Conservation (phyloP, 177 flowering plant genomes). For the Vitis hybrid region DNA sequence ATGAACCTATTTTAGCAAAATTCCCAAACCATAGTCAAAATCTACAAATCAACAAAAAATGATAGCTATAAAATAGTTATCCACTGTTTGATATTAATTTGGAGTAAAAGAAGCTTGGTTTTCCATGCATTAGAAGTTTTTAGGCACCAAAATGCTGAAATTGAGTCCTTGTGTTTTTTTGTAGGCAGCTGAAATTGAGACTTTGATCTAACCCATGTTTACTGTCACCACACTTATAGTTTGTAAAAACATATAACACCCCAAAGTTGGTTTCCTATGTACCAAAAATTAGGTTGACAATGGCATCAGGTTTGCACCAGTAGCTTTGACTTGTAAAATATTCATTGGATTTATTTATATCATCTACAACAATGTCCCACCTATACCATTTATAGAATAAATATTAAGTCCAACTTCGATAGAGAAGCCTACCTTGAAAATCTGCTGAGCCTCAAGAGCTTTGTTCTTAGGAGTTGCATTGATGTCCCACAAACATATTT, state of each 20-base stretch:
- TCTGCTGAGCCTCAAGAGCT: slow-evolving; percentile 83
- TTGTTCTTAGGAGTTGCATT: slow-evolving; percentile 87
- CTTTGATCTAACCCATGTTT: no score
- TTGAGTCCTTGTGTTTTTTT: not conserved
- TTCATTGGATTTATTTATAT: no score
- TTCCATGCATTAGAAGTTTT: not conserved
- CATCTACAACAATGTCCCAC: no score
- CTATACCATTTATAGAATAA: not conserved
- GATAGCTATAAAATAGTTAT: not conserved
- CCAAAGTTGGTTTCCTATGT: not conserved
- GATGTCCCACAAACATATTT: slow-evolving; percentile 94
- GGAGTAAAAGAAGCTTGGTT: no score
- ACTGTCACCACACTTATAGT: not conserved
- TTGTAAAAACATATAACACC: not conserved
- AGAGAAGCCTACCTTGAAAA: slow-evolving; percentile 61
- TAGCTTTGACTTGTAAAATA: no score
- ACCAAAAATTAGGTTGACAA: not conserved
- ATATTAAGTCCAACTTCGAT: not conserved
- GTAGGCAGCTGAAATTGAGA: not conserved
- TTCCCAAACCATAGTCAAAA: not conserved
- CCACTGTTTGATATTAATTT: not conserved
- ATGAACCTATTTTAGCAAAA: slow-evolving; percentile 57
- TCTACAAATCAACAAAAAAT: not conserved
- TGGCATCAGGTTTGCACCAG: not conserved
- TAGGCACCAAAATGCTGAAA: not conserved